These are phyloP conservation scores for Fagopyrum tataricum DNA, from an alignment of 148 eudicot genomes.

Conservation along the genomic window DNA sequence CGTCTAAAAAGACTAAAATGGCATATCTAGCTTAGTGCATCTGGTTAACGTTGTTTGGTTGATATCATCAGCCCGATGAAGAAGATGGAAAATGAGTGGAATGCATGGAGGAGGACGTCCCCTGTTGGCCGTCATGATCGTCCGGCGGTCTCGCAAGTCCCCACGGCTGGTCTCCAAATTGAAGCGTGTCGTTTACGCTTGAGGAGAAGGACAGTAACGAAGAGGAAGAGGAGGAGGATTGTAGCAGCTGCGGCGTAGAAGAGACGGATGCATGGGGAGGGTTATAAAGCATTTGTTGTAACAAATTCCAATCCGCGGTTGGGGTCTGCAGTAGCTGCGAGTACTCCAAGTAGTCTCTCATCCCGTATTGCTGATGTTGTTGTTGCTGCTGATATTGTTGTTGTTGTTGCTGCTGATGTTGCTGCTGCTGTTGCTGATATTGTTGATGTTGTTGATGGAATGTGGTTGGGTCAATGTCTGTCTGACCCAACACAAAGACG, in stretches of 20 bases:
- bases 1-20: no score
- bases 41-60: no score
- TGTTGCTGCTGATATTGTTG: not conserved
- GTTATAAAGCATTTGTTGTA: slow-evolving; percentile 10
- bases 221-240: not conserved
- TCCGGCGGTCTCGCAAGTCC: slow-evolving; percentile 6
- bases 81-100: not conserved
- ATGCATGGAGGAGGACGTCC: not conserved
- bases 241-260: not conserved
- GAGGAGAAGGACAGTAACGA: not conserved
- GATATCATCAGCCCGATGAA: slow-evolving; percentile 5
- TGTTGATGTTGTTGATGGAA: no score
- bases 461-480: not conserved
- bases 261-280: not conserved
- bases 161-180: not conserved
- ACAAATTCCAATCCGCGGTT: not conserved
- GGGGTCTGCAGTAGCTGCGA: not conserved
- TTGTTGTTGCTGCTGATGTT: no score
- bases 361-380: not conserved
- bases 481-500: not conserved
- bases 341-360: slow-evolving; percentile 13
- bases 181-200: not conserved
- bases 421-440: no score
- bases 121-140: not conserved
- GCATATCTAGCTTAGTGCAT: no score